These are phyloP conservation scores for Coriolopsis trogii DNA, from an alignment of 1,284 basidiomycete species.

Conservation along the genomic window DNA sequence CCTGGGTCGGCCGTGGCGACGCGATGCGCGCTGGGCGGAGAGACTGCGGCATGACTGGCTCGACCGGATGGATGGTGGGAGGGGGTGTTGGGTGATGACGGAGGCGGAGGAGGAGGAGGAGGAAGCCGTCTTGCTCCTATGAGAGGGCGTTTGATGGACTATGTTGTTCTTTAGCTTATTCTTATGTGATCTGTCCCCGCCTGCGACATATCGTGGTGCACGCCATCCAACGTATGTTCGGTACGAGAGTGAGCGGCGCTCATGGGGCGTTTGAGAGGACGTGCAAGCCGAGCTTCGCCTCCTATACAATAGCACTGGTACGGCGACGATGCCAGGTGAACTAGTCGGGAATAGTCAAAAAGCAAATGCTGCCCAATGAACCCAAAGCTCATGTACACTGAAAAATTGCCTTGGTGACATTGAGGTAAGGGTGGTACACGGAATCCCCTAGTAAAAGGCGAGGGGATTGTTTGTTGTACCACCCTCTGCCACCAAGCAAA, in stretches of 20 bases:
- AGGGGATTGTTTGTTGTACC: slow-evolving; percentile 61
- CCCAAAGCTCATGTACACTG: slow-evolving; percentile 33
- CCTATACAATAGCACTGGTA: neutral
- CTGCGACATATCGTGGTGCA: too few relatives aligned
- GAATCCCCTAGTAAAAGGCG: slow-evolving; percentile 73
- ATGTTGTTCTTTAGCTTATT: neutral
- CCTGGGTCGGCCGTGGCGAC: slow-evolving; percentile 8
- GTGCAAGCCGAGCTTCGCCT: too few relatives aligned
- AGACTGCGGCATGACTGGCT: slow-evolving; percentile 6
- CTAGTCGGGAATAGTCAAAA: neutral
- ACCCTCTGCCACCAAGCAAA: slow-evolving; percentile 45
- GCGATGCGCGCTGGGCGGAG: slow-evolving; percentile 7
- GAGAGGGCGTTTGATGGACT: neutral
- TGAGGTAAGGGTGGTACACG: slow-evolving; percentile 50
- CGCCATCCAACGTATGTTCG: too few relatives aligned
- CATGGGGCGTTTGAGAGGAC: too few relatives aligned
- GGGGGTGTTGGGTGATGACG: slow-evolving; percentile 9
- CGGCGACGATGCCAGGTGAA: neutral
- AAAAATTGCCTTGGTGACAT: slow-evolving; percentile 59
- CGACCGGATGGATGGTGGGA: slow-evolving; percentile 5
- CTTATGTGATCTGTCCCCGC: neutral
- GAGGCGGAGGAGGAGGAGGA: slow-evolving; percentile 5
- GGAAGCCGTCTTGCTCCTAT: slow-evolving; percentile 3
- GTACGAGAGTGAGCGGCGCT: too few relatives aligned
- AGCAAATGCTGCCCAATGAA: slow-evolving; percentile 20